These are phyloP conservation scores for Candida montana DNA, from an alignment of 805 yeast genomes.

Conservation along the genomic window DNA sequence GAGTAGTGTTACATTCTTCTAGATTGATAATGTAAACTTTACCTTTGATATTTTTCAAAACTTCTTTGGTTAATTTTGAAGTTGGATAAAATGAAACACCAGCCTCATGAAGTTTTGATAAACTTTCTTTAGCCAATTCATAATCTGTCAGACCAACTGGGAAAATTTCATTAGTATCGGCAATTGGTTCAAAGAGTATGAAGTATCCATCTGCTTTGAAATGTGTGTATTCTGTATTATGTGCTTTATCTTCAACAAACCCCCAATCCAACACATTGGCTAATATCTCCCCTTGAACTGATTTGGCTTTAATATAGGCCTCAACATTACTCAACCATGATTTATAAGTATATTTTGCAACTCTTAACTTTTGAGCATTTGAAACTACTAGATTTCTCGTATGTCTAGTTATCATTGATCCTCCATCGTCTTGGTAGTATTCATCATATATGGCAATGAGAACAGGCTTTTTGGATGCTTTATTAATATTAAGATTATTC, in stretches of 20 bases:
- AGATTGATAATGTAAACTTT: constrained; percentile 20
- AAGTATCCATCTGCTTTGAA: constrained; percentile 25
- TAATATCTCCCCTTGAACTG: constrained; percentile 20
- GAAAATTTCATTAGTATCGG: constrained; percentile 8
- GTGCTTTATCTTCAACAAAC: constrained; percentile 21
- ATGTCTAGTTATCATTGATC: constrained; percentile 18
- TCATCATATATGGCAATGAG: constrained; percentile 24
- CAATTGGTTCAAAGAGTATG: constrained; percentile 21
- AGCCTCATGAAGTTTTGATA: constrained; percentile 16
- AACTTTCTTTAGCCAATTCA: constrained; percentile 11
- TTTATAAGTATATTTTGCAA: constrained; percentile 13
- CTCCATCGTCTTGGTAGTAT: constrained; percentile 17
- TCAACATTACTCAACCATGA: constrained; percentile 22
- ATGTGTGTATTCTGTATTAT: constrained; percentile 16
- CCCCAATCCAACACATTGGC: constrained; percentile 24
- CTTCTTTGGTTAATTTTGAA: constrained; percentile 10
- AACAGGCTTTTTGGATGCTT: constrained; percentile 4
- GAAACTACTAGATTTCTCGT: constrained; percentile 9
- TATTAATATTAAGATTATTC: background rate
- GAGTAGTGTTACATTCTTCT: constrained; percentile 15
- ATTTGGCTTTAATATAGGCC: constrained; percentile 14
- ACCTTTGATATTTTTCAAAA: constrained; percentile 16
- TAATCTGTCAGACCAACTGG: constrained; percentile 16
- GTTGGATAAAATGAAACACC: constrained; percentile 22
- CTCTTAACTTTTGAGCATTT: constrained; percentile 6